phyloP scores from a whole-genome alignment of 2,329 filamentous ascomycete species.

The Dactylella cylindrospora region DNA sequence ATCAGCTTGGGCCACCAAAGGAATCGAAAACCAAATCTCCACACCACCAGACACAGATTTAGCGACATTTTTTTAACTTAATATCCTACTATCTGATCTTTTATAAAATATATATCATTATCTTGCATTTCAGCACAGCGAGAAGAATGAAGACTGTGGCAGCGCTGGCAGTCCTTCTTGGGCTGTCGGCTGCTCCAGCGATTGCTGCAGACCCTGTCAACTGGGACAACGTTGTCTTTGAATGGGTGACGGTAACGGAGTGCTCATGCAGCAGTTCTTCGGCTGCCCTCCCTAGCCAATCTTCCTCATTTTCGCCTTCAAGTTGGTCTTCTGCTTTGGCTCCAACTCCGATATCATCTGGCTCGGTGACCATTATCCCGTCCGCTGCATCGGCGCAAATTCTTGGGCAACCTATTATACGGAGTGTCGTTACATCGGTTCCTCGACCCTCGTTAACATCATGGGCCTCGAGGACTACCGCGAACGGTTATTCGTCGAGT shows the following conservation, averaged over 20 bases:
- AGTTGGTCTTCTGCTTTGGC: neutral
- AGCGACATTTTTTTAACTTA: too few species aligned
- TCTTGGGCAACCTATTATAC: conserved; percentile 17
- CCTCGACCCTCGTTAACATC: conserved; percentile 14
- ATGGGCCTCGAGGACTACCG: conserved; percentile 21
- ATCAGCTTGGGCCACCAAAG: neutral
- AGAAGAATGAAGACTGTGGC: conserved; percentile 12
- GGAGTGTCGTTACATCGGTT: conserved; percentile 16
- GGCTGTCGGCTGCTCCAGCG: conserved; percentile 1
- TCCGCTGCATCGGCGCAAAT: conserved; percentile 20
- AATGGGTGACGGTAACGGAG: conserved; percentile 36
- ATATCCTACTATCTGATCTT: too few species aligned
- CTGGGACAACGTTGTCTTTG: conserved; percentile 31
- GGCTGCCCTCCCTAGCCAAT: too few species aligned
- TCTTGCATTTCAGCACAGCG: too few species aligned
- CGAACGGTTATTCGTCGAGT: conserved; percentile 1
- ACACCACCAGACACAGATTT: neutral
- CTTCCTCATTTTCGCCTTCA: neutral
- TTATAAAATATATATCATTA: too few species aligned
- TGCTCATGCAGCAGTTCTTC: conserved; percentile 1
- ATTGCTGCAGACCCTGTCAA: conserved; percentile 22
- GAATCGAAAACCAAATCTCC: neutral
- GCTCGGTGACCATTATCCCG: conserved; percentile 8
- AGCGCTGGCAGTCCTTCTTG: conserved; percentile 22
- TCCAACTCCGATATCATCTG: neutral